These are phyloP conservation scores for Cornus controversa DNA, from an alignment of 148 eudicot species.

Conservation along the genomic window DNA sequence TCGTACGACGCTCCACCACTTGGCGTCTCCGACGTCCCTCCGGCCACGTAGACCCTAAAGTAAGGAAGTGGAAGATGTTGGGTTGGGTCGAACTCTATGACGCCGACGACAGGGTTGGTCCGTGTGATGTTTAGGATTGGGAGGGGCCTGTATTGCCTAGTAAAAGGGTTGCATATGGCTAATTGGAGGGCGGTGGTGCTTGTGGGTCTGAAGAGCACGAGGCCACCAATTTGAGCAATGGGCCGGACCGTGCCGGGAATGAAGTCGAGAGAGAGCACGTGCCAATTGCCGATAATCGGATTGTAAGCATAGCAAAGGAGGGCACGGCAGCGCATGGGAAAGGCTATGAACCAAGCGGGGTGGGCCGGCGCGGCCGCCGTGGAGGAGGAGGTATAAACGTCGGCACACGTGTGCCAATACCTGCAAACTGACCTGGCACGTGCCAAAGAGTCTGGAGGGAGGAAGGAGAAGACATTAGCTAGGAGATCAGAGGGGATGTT, in stretches of 20 bases:
- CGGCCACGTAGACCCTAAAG: constrained; percentile 44
- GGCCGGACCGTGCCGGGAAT: constrained; percentile 24
- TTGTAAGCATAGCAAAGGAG: constrained; percentile 39
- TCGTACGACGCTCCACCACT: constrained; percentile 41
- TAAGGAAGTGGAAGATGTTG: neutral
- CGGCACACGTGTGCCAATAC: constrained; percentile 38
- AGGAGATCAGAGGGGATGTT: constrained; percentile 50
- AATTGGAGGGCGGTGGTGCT: constrained; percentile 31
- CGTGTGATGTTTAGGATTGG: constrained; percentile 29
- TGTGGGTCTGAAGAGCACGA: constrained; percentile 28
- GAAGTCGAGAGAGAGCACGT: constrained; percentile 28
- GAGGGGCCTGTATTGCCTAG: constrained; percentile 33
- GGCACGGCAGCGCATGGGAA: constrained; percentile 34
- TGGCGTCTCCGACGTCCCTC: constrained; percentile 47
- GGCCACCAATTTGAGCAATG: constrained; percentile 33
- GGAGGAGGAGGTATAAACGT: neutral
- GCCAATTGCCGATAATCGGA: constrained; percentile 33
- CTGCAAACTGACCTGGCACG: constrained; percentile 46
- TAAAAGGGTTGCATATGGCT: constrained; percentile 48
- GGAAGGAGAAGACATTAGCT: constrained; percentile 50
- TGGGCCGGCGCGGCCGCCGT: constrained; percentile 10
- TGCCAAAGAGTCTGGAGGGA: constrained; percentile 50
- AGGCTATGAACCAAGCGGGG: constrained; percentile 46
- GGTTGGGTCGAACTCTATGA: constrained; percentile 17
- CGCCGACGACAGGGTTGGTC: constrained; percentile 48